Conservation (phyloP, 768 basidiomycete species). For the Trametes villosa region DNA sequence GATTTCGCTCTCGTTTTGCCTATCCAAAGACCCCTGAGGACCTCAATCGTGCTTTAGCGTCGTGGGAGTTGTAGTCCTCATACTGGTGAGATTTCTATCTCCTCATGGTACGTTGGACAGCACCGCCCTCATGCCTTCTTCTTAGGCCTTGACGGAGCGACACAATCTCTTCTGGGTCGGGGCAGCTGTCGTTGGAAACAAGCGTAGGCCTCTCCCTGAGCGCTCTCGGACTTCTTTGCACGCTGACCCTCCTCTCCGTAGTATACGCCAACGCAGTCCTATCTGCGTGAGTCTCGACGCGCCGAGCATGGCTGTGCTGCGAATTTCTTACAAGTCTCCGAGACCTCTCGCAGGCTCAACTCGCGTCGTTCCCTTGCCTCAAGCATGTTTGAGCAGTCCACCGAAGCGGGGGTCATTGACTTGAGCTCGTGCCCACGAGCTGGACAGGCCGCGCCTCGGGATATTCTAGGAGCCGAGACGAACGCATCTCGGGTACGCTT, state of each 20-base stretch:
- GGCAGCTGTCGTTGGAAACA: not conserved
- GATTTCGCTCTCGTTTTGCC: too few relatives aligned
- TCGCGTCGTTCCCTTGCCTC: not conserved
- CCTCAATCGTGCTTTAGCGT: too few relatives aligned
- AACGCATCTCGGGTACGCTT: too few relatives aligned
- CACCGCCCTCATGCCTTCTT: not conserved
- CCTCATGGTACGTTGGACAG: too few relatives aligned
- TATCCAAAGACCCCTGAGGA: too few relatives aligned
- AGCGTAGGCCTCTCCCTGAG: not conserved
- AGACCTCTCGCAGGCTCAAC: not conserved
- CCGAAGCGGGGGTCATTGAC: too few relatives aligned
- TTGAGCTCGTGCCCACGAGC: not conserved
- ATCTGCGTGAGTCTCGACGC: not conserved
- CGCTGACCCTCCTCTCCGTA: not conserved
- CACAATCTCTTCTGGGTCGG: not conserved
- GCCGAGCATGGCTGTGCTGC: not conserved
- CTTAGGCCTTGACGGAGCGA: not conserved
- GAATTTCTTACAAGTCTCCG: not conserved
- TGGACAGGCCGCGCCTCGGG: too few relatives aligned
- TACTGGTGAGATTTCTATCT: not conserved
- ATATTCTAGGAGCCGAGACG: too few relatives aligned
- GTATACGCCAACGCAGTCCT: not conserved
- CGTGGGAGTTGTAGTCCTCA: not conserved
- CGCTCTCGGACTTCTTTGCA: not conserved
- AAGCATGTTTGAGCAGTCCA: too few relatives aligned